These are phyloP conservation scores for Agapanthus africanus DNA, from an alignment of 106 monocot genomes.

Conservation along the genomic window DNA sequence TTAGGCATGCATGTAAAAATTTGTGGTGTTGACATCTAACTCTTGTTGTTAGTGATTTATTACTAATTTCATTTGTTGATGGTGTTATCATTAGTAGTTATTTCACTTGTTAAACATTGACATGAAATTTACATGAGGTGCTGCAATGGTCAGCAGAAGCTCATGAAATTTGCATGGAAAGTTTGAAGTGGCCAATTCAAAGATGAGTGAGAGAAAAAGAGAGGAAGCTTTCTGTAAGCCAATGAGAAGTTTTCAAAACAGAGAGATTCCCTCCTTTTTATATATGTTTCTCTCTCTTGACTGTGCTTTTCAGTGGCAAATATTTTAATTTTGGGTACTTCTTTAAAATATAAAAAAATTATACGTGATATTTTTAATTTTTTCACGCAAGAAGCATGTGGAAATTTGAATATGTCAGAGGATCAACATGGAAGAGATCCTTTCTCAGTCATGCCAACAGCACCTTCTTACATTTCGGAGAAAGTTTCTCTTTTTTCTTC, in stretches of 20 bases:
- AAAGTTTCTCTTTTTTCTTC: neutral
- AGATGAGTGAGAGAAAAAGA: neutral
- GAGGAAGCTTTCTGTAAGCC: neutral
- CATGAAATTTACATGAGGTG: slow-evolving; percentile 4
- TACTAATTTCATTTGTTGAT: neutral
- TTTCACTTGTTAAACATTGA: neutral
- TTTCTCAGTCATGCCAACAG: slow-evolving; percentile 2
- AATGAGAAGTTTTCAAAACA: neutral
- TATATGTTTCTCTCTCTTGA: neutral
- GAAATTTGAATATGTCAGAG: slow-evolving; percentile 9
- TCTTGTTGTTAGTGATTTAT: neutral
- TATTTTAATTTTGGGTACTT: too few species aligned
- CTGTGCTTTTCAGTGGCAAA: neutral
- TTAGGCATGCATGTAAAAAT: slow-evolving; percentile 3
- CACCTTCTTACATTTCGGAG: slow-evolving; percentile 1
- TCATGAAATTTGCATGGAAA: neutral
- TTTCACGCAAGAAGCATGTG: slow-evolving; percentile 5
- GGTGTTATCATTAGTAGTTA: neutral
- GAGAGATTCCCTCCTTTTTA: neutral
- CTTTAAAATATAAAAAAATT: neutral
- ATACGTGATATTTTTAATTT: neutral
- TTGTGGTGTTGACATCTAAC: slow-evolving; percentile 4
- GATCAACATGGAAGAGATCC: slow-evolving; percentile 6
- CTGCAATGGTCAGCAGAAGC: neutral
- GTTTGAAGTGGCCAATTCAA: neutral